These are phyloP conservation scores for Phoma herbarum DNA, from an alignment of 2,329 filamentous ascomycete genomes.

Conservation along the genomic window DNA sequence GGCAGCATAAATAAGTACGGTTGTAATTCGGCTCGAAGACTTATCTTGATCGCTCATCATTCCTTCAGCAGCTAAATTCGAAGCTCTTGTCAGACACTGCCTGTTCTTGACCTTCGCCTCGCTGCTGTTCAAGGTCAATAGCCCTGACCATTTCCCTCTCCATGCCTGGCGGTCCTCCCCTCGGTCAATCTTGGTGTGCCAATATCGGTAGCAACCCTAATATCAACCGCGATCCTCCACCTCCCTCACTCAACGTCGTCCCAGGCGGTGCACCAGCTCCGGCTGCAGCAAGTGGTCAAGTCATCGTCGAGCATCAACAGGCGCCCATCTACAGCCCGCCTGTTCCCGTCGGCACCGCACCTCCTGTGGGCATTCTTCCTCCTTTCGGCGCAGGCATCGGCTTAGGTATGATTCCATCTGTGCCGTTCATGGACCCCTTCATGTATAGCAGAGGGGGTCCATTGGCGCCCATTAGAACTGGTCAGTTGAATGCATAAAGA, in stretches of 20 bases:
- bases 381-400: conserved; percentile 33
- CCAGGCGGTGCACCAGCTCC: conserved; percentile 12
- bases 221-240: conserved; percentile 46
- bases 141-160: background rate
- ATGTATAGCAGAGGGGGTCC: conserved; percentile 34
- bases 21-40: background rate
- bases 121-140: background rate
- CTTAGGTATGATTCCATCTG: conserved; percentile 38
- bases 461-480: conserved; percentile 36
- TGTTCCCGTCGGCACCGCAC: conserved; percentile 32
- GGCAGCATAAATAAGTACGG: conserved; percentile 3
- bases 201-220: conserved; percentile 48
- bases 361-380: conserved; percentile 25
- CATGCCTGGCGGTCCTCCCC: conserved; percentile 43
- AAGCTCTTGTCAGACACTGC: background rate
- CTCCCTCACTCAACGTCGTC: conserved; percentile 35
- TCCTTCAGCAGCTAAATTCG: background rate
- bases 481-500: background rate
- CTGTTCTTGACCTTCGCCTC: background rate
- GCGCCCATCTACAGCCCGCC: conserved; percentile 36
- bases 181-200: conserved; percentile 38
- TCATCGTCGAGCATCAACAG: conserved; percentile 36
- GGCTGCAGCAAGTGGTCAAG: conserved; percentile 19
- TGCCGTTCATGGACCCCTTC: conserved; percentile 36
- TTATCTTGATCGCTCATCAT: background rate